phyloP scores from a whole-genome alignment of 768 basidiomycete genomes.

The Boletus huronensis region DNA sequence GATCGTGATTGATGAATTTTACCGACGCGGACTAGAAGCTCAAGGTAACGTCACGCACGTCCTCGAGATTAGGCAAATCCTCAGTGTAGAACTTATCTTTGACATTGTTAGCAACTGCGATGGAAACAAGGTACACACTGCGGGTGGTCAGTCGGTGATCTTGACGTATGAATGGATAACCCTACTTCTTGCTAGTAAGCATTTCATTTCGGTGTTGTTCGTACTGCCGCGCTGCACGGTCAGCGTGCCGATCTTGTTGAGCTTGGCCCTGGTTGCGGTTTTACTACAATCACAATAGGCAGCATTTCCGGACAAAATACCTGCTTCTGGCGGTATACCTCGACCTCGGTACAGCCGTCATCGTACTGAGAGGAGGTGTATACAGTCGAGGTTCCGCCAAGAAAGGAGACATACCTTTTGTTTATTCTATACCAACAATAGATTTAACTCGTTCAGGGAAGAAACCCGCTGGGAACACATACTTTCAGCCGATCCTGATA shows the following conservation, averaged over 20 bases:
- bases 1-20: conserved; percentile 26
- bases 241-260: conserved; percentile 72
- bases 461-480: conserved; percentile 10
- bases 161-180: background rate
- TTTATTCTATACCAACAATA: conserved; percentile 23
- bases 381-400: background rate
- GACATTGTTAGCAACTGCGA: conserved; percentile 60
- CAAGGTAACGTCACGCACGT: conserved; percentile 47
- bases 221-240: conserved; percentile 66
- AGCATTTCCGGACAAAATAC: conserved; percentile 27
- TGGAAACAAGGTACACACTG: conserved; percentile 71
- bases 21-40: conserved; percentile 6
- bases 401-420: conserved; percentile 26
- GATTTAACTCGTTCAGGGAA: conserved; percentile 3
- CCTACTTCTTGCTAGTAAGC: conserved; percentile 79
- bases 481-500: conserved; percentile 74
- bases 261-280: conserved; percentile 51
- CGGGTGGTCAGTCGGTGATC: background rate
- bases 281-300: background rate
- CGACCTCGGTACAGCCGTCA: conserved; percentile 71
- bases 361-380: conserved; percentile 55
- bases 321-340: conserved; percentile 76
- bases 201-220: conserved; percentile 77
- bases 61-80: conserved; percentile 65
- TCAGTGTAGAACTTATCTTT: conserved; percentile 71